Evolutionary conservation across 192 early-diverging fungal species (phyloP).

Genomic region (Gryganskiella cystojenkinii): DNA sequence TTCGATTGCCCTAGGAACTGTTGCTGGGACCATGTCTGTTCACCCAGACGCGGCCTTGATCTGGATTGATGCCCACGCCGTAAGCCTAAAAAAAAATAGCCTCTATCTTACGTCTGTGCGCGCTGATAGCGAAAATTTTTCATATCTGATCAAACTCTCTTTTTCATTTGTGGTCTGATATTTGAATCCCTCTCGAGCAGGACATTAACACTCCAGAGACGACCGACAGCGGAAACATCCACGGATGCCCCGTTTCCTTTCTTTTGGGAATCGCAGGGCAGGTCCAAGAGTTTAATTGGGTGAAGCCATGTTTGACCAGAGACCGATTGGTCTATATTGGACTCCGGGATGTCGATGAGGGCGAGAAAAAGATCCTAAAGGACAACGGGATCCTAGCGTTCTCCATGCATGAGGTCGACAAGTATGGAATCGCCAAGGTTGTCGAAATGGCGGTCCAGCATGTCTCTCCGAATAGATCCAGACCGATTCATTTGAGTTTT

Average conservation of each 20-base stretch:
- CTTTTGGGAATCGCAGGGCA: constrained; percentile 77
- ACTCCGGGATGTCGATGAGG: constrained; percentile 87
- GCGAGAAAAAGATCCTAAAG: constrained; percentile 83
- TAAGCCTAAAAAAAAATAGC: constrained; percentile 49
- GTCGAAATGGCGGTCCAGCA: constrained; percentile 91
- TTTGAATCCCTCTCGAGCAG: constrained; percentile 10
- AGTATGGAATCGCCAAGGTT: constrained; percentile 87
- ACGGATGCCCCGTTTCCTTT: constrained; percentile 94
- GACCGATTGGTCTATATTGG: constrained; percentile 92
- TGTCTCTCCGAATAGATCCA: constrained; percentile 72
- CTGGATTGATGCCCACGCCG: constrained; percentile 93
- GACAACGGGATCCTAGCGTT: constrained; percentile 87
- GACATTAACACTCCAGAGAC: constrained; percentile 93
- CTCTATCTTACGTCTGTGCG: not conserved
- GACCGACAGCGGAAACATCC: constrained; percentile 89
- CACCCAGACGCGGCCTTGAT: constrained; percentile 84
- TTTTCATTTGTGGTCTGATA: not conserved
- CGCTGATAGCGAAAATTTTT: not conserved
- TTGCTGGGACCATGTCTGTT: constrained; percentile 76
- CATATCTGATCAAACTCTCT: not conserved
- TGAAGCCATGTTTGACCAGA: constrained; percentile 71
- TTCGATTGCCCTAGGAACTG: constrained; percentile 88
- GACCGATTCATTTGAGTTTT: constrained; percentile 87
- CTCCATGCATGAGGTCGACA: constrained; percentile 93
- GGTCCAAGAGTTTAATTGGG: constrained; percentile 74